A percentile compares a stretch with the other conserved stretches of the same genome.
These are phyloP conservation scores for Cladochytrium tenue DNA, from an alignment of 371 early-diverging fungal species.

Conservation along the genomic window DNA sequence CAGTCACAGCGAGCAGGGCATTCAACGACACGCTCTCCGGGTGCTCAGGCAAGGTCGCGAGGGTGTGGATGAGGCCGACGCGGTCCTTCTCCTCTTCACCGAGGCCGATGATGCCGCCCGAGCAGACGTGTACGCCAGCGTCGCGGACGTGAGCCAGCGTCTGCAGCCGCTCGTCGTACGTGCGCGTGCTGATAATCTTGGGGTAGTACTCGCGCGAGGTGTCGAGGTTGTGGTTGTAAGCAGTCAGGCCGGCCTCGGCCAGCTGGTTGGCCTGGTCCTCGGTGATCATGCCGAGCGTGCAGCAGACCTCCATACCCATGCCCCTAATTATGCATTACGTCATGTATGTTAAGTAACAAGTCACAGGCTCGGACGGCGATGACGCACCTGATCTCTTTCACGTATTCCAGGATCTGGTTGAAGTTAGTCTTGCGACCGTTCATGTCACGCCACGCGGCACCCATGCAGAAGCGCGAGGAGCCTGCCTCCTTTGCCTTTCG, in stretches of 20 bases:
- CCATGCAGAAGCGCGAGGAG: constrained; percentile 65
- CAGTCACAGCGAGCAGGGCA: constrained; percentile 78
- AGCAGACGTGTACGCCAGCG: constrained; percentile 85
- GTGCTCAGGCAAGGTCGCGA: constrained; percentile 73
- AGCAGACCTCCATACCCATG: constrained; percentile 91
- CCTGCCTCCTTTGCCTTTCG: constrained; percentile 81
- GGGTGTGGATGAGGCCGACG: constrained; percentile 75
- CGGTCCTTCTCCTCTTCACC: constrained; percentile 78
- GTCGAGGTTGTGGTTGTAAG: constrained; percentile 88
- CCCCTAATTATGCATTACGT: constrained; percentile 47
- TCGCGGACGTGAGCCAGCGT: constrained; percentile 77
- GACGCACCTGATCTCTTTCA: constrained; percentile 75
- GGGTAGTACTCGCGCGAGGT: constrained; percentile 83
- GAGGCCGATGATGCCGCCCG: constrained; percentile 86
- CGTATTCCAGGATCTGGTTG: constrained; percentile 74
- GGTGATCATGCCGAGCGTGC: constrained; percentile 84
- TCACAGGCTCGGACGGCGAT: no score
- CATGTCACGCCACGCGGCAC: constrained; percentile 86
- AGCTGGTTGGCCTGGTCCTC: constrained; percentile 73
- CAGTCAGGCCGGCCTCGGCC: constrained; percentile 84
- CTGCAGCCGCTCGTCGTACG: constrained; percentile 78
- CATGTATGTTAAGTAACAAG: no score
- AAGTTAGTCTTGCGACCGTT: constrained; percentile 84
- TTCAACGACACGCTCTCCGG: constrained; percentile 88
- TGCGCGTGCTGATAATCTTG: constrained; percentile 80